These are phyloP conservation scores for Cardamine resedifolia DNA, from an alignment of 345 rosid genomes.

Conservation along the genomic window DNA sequence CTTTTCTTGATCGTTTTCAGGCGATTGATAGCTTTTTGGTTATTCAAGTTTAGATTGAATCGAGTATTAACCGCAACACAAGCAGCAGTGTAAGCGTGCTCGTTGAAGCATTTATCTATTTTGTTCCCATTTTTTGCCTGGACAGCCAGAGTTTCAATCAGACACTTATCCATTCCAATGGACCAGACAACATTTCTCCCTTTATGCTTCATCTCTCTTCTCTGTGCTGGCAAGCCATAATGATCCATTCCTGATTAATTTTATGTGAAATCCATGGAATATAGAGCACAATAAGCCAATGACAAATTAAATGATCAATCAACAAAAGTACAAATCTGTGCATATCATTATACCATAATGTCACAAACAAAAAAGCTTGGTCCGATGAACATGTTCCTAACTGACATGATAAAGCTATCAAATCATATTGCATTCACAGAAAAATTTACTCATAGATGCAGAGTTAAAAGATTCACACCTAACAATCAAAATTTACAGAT, in stretches of 20 bases:
- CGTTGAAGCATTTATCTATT: slow-evolving; percentile 77
- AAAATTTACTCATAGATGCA: not conserved
- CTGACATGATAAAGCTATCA: not conserved
- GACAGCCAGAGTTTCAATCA: slow-evolving; percentile 78
- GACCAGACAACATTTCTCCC: slow-evolving; percentile 94
- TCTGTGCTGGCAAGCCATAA: slow-evolving; percentile 54
- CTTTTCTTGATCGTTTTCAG: slow-evolving; percentile 90
- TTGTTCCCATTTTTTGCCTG: slow-evolving; percentile 85
- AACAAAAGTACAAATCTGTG: not conserved
- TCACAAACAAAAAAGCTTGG: not conserved
- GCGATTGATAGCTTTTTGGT: slow-evolving; percentile 80
- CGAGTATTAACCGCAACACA: slow-evolving; percentile 70
- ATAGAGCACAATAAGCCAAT: not conserved
- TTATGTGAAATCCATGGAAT: not conserved
- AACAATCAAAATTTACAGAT: not conserved
- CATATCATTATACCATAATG: not conserved
- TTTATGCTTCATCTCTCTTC: slow-evolving; percentile 72
- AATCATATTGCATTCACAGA: not conserved
- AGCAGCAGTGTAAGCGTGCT: slow-evolving; percentile 76
- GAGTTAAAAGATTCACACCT: not conserved
- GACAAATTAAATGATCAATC: not conserved
- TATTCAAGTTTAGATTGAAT: slow-evolving; percentile 70
- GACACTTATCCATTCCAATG: slow-evolving; percentile 83
- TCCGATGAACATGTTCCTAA: not conserved
- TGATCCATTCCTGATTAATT: slow-evolving; percentile 62